phyloP scores from a whole-genome alignment of 805 yeast genomes.

The Candida loeiensis region DNA sequence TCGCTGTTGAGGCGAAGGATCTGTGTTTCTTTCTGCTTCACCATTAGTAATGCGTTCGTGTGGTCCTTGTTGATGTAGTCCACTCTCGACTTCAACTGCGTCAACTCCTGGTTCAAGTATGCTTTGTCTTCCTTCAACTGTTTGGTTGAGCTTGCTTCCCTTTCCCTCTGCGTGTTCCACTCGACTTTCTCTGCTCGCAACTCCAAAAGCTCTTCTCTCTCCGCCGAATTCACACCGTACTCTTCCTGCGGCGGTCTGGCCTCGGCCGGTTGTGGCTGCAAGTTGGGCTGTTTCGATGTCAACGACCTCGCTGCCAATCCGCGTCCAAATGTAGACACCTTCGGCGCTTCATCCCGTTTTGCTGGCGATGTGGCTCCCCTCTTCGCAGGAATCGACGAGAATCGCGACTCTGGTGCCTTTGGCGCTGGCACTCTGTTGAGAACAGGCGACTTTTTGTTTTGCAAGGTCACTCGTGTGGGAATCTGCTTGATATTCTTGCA shows the following conservation, averaged over 20 bases:
- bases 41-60: constrained; percentile 46
- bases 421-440: constrained; percentile 1
- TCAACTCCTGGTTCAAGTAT: constrained; percentile 23
- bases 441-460: constrained; percentile 9
- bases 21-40: constrained; percentile 70
- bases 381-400: constrained; percentile 53
- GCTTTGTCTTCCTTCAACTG: constrained; percentile 23
- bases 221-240: constrained; percentile 19
- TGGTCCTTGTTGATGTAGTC: constrained; percentile 49
- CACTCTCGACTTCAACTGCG: constrained; percentile 22
- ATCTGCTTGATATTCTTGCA: constrained; percentile 27
- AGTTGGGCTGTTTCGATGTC: constrained; percentile 17
- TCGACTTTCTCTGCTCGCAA: constrained; percentile 51
- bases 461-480: constrained; percentile 10
- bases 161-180: constrained; percentile 32
- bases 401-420: constrained; percentile 1
- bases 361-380: constrained; percentile 71
- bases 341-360: constrained; percentile 38
- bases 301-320: constrained; percentile 45
- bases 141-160: constrained; percentile 21
- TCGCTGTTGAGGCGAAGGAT: constrained; percentile 59
- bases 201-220: constrained; percentile 14
- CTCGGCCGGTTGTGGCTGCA: not conserved
- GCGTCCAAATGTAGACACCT: constrained; percentile 29
- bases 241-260: constrained; percentile 9